Conservation (phyloP, 768 basidiomycete genomes). For the Galerina sulciceps region DNA sequence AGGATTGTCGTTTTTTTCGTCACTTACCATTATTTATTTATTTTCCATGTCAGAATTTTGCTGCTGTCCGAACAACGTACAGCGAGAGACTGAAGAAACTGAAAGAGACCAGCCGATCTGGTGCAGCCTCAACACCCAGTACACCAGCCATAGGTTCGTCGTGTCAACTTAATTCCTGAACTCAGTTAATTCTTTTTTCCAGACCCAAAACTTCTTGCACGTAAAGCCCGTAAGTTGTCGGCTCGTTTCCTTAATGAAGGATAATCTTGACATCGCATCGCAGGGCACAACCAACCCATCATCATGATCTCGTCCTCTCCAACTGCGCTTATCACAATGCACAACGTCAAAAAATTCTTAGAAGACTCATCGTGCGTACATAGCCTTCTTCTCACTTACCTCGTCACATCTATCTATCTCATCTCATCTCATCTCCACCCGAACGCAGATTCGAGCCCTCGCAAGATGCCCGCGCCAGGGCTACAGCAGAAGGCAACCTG, state of each 20-base stretch:
- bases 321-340: conserved; percentile 95
- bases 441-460: conserved; percentile 70
- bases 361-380: conserved; percentile 79
- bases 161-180: background rate
- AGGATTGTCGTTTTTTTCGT: conserved; percentile 29
- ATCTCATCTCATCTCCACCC: too few species aligned
- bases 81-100: conserved; percentile 80
- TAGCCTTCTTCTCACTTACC: background rate
- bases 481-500: conserved; percentile 70
- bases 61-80: conserved; percentile 65
- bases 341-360: conserved; percentile 93
- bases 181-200: background rate
- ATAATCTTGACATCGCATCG: background rate
- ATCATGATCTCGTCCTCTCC: conserved; percentile 97
- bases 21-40: background rate
- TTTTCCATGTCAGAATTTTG: conserved; percentile 70
- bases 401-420: background rate
- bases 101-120: conserved; percentile 66
- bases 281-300: conserved; percentile 86
- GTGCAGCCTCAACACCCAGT: conserved; percentile 37
- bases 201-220: conserved; percentile 66
- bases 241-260: background rate
- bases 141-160: conserved; percentile 45
- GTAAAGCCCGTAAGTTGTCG: conserved; percentile 66
- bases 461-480: conserved; percentile 71